Evolutionary conservation across 2,329 filamentous ascomycete genomes (phyloP).

Genomic region (Ophiocordyceps camponoti-saundersi): DNA sequence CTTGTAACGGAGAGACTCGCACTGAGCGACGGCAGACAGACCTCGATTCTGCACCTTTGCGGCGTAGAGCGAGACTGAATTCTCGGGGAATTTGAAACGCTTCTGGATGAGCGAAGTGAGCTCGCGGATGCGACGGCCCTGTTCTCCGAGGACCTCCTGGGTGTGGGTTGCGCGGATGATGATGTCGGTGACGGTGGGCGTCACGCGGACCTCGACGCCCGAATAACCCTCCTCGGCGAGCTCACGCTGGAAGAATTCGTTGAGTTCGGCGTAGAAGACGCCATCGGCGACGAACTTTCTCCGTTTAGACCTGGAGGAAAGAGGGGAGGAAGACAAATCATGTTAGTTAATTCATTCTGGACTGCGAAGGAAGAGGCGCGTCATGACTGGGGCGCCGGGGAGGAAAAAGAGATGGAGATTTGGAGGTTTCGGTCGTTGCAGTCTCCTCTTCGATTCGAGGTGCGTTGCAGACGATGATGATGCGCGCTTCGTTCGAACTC

Average conservation of each 20-base stretch:
- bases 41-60: conserved; percentile 99
- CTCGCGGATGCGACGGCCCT: conserved; percentile 99
- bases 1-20: conserved; percentile 99
- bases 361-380: no score
- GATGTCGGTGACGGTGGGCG: conserved; percentile 99
- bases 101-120: conserved; percentile 99
- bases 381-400: no score
- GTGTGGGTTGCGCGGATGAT: conserved; percentile 99
- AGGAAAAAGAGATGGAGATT: not conserved
- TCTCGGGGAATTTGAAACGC: conserved; percentile 99
- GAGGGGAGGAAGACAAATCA: no score
- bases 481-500: conserved; percentile 16
- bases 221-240: conserved; percentile 99
- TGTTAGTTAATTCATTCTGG: no score
- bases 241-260: conserved; percentile 99
- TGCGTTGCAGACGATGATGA: no score
- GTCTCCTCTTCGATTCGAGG: no score
- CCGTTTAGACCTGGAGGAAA: conserved; percentile 57
- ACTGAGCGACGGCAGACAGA: conserved; percentile 98
- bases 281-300: conserved; percentile 95
- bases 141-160: conserved; percentile 99
- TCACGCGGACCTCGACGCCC: conserved; percentile 98
- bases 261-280: conserved; percentile 99
- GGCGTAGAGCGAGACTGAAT: conserved; percentile 98
- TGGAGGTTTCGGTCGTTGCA: not conserved